Conservation (phyloP, 2,329 filamentous ascomycete genomes). For the Microsporum audouinii region DNA sequence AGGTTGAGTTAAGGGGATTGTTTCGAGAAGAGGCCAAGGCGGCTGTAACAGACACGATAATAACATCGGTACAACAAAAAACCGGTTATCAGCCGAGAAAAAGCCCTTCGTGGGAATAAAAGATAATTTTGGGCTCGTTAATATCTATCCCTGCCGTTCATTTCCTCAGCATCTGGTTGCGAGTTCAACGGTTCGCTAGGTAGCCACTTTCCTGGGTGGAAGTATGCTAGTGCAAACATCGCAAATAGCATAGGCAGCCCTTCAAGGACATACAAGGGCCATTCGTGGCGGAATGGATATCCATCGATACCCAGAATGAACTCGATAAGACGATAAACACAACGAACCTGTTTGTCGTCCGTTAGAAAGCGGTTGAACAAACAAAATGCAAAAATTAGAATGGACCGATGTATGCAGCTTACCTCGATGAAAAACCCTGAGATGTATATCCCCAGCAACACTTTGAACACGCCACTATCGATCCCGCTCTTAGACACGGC, state of each 20-base stretch:
- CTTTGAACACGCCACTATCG: constrained; percentile 29
- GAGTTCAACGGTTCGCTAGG: constrained; percentile 12
- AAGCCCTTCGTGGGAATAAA: neutral
- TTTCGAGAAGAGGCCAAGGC: neutral
- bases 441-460: constrained; percentile 35
- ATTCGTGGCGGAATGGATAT: constrained; percentile 42
- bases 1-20: neutral
- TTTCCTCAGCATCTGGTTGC: neutral
- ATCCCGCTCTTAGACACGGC: constrained; percentile 13
- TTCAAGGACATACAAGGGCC: constrained; percentile 45
- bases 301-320: constrained; percentile 42
- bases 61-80: neutral
- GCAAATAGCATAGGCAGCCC: constrained; percentile 31
- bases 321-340: constrained; percentile 44
- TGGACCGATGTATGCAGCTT: constrained; percentile 14
- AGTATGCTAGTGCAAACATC: constrained; percentile 9
- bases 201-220: constrained; percentile 12
- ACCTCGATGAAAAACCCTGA: constrained; percentile 39
- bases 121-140: neutral
- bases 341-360: constrained; percentile 31
- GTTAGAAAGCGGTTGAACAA: neutral
- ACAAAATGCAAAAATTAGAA: neutral
- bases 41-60: neutral
- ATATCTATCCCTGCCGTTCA: neutral
- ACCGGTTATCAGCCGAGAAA: neutral